These are phyloP conservation scores for Trichoderma arundinaceum DNA, from an alignment of 2,329 filamentous ascomycete species.

Conservation along the genomic window DNA sequence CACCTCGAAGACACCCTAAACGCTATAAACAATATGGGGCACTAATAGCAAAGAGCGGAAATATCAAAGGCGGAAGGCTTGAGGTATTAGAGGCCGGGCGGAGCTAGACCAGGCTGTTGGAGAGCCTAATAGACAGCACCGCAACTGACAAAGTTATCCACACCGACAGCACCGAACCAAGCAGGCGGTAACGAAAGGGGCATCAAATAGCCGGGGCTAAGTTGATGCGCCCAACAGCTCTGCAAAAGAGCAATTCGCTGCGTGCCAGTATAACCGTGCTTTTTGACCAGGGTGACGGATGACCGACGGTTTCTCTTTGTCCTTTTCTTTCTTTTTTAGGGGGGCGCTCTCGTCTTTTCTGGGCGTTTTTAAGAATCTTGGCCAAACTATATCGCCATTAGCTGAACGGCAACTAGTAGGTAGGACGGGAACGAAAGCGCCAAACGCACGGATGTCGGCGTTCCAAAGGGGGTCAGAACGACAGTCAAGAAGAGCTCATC, in stretches of 20 bases:
- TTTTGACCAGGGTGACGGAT: constrained; percentile 9
- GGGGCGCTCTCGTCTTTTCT: background rate
- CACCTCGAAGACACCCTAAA: background rate
- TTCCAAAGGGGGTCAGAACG: background rate
- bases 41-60: constrained; percentile 1
- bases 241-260: background rate
- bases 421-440: constrained; percentile 1
- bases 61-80: constrained; percentile 3
- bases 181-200: constrained; percentile 28
- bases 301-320: background rate
- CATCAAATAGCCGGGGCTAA: constrained; percentile 4
- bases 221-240: constrained; percentile 5
- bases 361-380: background rate
- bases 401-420: background rate
- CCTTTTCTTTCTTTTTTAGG: background rate
- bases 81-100: background rate
- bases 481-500: background rate
- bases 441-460: constrained; percentile 10
- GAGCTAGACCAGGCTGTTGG: constrained; percentile 4
- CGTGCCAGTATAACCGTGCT: constrained; percentile 9
- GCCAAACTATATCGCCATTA: background rate
- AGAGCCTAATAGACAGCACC: constrained; percentile 1
- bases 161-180: constrained; percentile 25
- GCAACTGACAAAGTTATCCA: background rate
- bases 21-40: background rate